Base-by-base conservation (phyloP, 768 basidiomycete species). In the Sporobolomyces roseus region DNA sequence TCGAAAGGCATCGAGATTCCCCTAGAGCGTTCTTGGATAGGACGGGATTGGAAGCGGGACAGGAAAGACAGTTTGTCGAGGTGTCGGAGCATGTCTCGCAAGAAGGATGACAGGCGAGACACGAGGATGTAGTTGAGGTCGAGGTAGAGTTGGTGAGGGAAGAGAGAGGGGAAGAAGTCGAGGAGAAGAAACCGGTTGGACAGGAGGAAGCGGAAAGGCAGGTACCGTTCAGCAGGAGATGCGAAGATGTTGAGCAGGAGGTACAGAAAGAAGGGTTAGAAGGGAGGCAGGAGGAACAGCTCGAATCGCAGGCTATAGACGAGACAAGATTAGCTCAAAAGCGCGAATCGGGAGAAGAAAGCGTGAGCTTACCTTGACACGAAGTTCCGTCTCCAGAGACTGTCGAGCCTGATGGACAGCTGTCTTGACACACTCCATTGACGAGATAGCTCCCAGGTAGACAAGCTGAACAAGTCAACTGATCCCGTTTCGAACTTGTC, bases 41-140 rank as follows among this genome's bases (percentile, higher is more conserved):
- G n/a, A n/a, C 92, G 0, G 90, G 85, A 67, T 93, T 91, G 78
- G 92, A 94, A 8, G 86, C 74, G 62, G 85, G 75, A 79, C 91
- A 58, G 12, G 35, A 5, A n/a, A 19, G 12, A 23, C 27, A 30
- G 25, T 38, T 30, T 5, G 53, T 41, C 38, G 38, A 41, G 38
- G 9, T 41, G 9, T 17, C 38, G 38, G 38, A n/a, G n/a, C n/a
- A n/a, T n/a, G n/a, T n/a, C n/a, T n/a, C n/a, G n/a, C n/a, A n/a
- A n/a, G n/a, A n/a, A n/a, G n/a, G 85, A 68, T 93, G 91, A 78
- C 91, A 94, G 9, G 86, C 74, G 62, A 85, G 75, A 79, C 91
- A 56, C 4, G 30, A 4, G 32, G 32, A 19, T 14, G 36, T 41
- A 21, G 54, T 19, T 13, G 53, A 50, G 46, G 30, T 55, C 17